These are phyloP conservation scores for Xylaria palmicola DNA, from an alignment of 495 filamentous ascomycete genomes.

Conservation along the genomic window DNA sequence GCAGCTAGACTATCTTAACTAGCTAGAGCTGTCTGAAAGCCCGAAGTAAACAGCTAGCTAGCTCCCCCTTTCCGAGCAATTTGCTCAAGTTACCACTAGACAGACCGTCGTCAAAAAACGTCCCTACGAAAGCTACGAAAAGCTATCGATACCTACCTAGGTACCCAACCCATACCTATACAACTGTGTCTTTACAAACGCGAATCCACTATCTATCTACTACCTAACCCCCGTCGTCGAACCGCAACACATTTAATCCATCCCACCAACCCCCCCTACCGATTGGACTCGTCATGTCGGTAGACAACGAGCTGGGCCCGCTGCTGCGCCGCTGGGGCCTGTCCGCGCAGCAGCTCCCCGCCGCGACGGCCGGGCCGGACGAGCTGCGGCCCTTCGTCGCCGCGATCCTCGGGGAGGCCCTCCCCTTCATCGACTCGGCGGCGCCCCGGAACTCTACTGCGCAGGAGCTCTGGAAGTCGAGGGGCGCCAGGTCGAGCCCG, in stretches of 20 bases:
- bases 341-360: slow-evolving; percentile 38
- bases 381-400: slow-evolving; percentile 40
- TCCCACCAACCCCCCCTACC: neutral
- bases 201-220: too few relatives aligned
- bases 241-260: neutral
- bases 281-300: neutral
- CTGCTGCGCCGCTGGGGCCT: slow-evolving; percentile 46
- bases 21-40: too few relatives aligned
- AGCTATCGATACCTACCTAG: too few relatives aligned
- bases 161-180: too few relatives aligned
- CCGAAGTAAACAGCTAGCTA: too few relatives aligned
- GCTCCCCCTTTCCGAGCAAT: too few relatives aligned
- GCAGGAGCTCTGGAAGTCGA: slow-evolving; percentile 40
- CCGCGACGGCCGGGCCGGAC: slow-evolving; percentile 21
- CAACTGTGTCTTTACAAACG: too few relatives aligned
- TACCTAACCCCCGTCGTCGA: neutral
- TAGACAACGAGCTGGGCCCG: slow-evolving; percentile 23
- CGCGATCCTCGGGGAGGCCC: slow-evolving; percentile 53
- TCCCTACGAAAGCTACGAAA: too few relatives aligned
- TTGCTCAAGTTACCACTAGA: too few relatives aligned
- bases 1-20: too few relatives aligned
- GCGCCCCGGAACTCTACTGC: slow-evolving; percentile 33
- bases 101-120: too few relatives aligned
- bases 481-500: slow-evolving; percentile 44
- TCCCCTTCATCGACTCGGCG: slow-evolving; percentile 52